Base-by-base conservation (phyloP, 305 asterid genomes). In the Plantago coronopus region DNA sequence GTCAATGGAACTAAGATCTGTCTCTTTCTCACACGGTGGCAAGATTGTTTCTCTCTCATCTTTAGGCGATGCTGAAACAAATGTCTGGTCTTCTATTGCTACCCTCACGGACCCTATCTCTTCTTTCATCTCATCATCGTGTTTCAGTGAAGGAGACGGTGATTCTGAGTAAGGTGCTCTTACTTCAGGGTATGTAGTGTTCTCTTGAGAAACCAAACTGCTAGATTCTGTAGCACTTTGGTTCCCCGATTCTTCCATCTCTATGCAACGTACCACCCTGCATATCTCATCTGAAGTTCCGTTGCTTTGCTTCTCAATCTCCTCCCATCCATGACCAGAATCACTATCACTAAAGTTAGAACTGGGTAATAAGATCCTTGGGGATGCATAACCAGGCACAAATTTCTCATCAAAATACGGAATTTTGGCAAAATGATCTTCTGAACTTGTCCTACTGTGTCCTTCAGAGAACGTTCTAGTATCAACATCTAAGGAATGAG, bases 231-330 rank as follows among this genome's bases (percentile, higher is more conserved):
- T 47, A 20, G 75, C 61, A 48, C 54, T 74, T 60, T 62, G 66
- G 62, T 60, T 67, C 55, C 81, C 73, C 54, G 59, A 68, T 21
- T 84, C 87, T 73, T 74, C 83, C 20, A 75, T 31, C 69, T 88
- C 95, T 14, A 89, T 73, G 78, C 95, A 87, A 69, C 84, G 87
- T 55, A 93, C 97, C 63, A 82, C 99, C 72, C 78, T 78, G 78
- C 91, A 87, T 46, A 75, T 63, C 71, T 94, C 95, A 73, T 89
- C 96, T 4, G 89, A 84, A 13, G 83, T 53, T 51, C 71, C 84
- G 38, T 69, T 67, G 46, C 99, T 94, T 69, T 76, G 85, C 63
- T 83, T 82, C 43, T 85, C 99, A 2, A 81, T 70, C 27, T 85
- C 95, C 57, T 77, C 97, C 99, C 99, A 94, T 27, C 74, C 85